Evolutionary conservation across 345 rosid genomes (phyloP).

Genomic region (Aquilaria yunnanensis): DNA sequence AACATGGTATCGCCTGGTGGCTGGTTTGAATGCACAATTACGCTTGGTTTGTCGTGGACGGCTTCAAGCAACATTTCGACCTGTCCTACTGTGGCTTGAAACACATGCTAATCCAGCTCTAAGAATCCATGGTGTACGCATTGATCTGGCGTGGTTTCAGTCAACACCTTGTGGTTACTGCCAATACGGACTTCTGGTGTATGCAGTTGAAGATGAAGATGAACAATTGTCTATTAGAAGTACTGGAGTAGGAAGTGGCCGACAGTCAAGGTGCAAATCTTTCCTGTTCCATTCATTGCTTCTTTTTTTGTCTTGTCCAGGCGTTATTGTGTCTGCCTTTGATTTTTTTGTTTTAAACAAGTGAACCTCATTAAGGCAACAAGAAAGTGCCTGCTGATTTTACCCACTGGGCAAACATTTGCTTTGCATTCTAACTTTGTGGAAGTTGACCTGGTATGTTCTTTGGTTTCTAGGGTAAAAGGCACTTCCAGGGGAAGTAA

Average conservation of each 20-base stretch:
- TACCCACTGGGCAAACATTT: no score
- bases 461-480: constrained; percentile 33
- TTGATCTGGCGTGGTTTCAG: constrained; percentile 97
- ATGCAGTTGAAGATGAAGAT: constrained; percentile 44
- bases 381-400: no score
- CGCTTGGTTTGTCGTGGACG: constrained; percentile 89
- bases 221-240: constrained; percentile 31
- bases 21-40: constrained; percentile 95
- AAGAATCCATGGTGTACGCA: constrained; percentile 48
- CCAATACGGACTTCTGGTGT: constrained; percentile 81
- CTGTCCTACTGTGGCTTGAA: constrained; percentile 83
- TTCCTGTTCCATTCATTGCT: no score
- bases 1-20: constrained; percentile 88
- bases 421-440: constrained; percentile 6
- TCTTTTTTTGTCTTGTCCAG: constrained; percentile 6
- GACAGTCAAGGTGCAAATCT: constrained; percentile 41
- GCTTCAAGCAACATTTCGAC: constrained; percentile 55
- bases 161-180: constrained; percentile 74
- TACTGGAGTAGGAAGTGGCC: constrained; percentile 32
- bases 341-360: not conserved
- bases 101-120: constrained; percentile 88
- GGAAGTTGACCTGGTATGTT: constrained; percentile 22
- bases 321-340: not conserved
- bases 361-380: no score
- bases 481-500: constrained; percentile 26